phyloP scores from a whole-genome alignment of 169 alveolate species.

The Plasmodium adleri region DNA sequence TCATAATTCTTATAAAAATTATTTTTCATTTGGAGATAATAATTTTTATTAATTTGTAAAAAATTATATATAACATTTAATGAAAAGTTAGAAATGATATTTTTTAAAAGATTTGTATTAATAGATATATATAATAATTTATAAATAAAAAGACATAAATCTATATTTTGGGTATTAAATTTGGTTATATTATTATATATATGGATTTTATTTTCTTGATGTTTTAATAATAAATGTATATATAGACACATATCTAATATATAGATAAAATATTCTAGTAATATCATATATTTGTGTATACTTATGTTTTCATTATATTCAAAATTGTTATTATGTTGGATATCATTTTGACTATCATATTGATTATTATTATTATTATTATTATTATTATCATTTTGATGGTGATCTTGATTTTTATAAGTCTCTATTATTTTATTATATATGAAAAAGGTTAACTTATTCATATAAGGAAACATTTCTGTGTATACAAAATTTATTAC shows the following conservation, averaged over 20 bases:
- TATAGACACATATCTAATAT: conserved; percentile 49
- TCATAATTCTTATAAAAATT: conserved; percentile 25
- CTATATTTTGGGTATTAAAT: conserved; percentile 3
- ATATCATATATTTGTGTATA: conserved; percentile 37
- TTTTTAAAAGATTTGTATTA: conserved; percentile 35
- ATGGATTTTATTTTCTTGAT: conserved; percentile 3
- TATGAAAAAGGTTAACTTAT: conserved; percentile 47
- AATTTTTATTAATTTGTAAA: conserved; percentile 18
- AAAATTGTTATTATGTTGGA: too few species aligned
- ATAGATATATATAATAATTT: conserved; percentile 41
- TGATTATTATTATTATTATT: background rate
- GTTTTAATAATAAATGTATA: conserved; percentile 35
- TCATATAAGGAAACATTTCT: conserved; percentile 19
- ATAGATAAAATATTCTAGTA: conserved; percentile 29
- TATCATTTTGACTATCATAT: background rate
- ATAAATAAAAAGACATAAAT: conserved; percentile 41
- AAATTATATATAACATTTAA: conserved; percentile 49
- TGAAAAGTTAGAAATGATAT: conserved; percentile 43
- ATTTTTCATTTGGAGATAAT: conserved; percentile 27
- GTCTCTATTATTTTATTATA: conserved; percentile 5
- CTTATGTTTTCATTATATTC: background rate
- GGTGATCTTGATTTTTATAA: too few species aligned
- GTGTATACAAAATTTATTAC: conserved; percentile 36
- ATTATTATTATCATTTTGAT: background rate
- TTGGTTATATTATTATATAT: conserved; percentile 17